A percentile compares a stretch with the other conserved stretches of the same genome.
Evolutionary conservation across 192 early-diverging fungal species (phyloP).

Genomic region (Backusella sp.): DNA sequence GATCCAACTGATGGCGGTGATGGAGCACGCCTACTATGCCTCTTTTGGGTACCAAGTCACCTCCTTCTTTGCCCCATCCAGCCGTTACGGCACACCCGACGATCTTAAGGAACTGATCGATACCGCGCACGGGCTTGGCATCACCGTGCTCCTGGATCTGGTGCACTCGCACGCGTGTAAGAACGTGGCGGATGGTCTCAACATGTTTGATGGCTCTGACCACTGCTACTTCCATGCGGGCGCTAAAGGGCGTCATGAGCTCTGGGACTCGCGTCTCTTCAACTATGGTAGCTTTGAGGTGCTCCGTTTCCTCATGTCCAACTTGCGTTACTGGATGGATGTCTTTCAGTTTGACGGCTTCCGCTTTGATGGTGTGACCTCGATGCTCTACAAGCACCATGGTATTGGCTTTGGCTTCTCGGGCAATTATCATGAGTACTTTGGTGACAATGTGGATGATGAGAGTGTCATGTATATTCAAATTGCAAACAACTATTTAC

Average conservation of each 20-base stretch:
- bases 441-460: conserved; percentile 79
- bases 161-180: conserved; percentile 97
- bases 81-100: conserved; percentile 92
- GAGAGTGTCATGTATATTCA: conserved; percentile 90
- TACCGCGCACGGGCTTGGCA: conserved; percentile 85
- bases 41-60: conserved; percentile 99
- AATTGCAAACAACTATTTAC: conserved; percentile 85
- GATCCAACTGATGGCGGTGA: conserved; percentile 88
- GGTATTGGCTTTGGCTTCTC: conserved; percentile 94
- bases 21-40: conserved; percentile 99
- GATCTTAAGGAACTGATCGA: conserved; percentile 90
- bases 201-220: conserved; percentile 94
- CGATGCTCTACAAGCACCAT: conserved; percentile 95
- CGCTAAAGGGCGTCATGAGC: conserved; percentile 79
- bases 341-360: conserved; percentile 95
- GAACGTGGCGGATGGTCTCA: conserved; percentile 94
- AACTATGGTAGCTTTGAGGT: conserved; percentile 94
- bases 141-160: conserved; percentile 88
- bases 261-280: conserved; percentile 96
- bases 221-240: conserved; percentile 97
- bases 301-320: conserved; percentile 91
- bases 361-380: conserved; percentile 98
- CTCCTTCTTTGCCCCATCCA: conserved; percentile 90
- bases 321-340: conserved; percentile 91
- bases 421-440: conserved; percentile 94